A percentile compares a stretch with the other conserved stretches of the same genome.
These are phyloP conservation scores for Fusarium gaditjirri DNA, from an alignment of 2,329 filamentous ascomycete genomes.

Conservation along the genomic window DNA sequence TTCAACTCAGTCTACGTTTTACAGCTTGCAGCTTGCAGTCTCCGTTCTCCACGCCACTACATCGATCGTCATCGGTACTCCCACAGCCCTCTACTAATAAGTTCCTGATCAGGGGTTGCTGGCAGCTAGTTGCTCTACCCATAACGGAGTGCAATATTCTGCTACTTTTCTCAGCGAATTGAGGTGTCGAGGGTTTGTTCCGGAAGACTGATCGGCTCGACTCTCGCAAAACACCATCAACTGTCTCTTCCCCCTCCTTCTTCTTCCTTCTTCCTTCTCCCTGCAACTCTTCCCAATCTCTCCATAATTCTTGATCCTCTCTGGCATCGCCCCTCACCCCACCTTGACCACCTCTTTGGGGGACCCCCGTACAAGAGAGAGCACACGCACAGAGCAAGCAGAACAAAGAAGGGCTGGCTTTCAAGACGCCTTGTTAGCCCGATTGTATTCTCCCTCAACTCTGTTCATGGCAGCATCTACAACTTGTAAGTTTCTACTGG, in stretches of 20 bases:
- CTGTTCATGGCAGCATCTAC: neutral
- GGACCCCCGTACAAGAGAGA: constrained; percentile 31
- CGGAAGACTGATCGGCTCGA: constrained; percentile 3
- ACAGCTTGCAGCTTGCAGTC: neutral
- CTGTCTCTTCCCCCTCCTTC: constrained; percentile 21
- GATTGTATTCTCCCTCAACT: neutral
- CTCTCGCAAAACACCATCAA: constrained; percentile 25
- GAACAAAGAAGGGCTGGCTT: constrained; percentile 35
- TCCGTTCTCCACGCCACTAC: constrained; percentile 39
- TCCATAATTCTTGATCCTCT: constrained; percentile 23
- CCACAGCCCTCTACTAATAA: constrained; percentile 14
- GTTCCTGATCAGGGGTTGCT: constrained; percentile 26
- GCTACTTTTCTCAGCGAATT: constrained; percentile 4
- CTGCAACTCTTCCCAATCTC: constrained; percentile 30
- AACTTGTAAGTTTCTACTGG: neutral
- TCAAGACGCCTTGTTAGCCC: constrained; percentile 13
- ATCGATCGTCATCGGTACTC: constrained; percentile 45
- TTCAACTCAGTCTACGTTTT: neutral
- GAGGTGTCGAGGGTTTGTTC: constrained; percentile 7
- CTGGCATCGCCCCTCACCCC: constrained; percentile 33
- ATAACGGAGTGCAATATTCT: constrained; percentile 2
- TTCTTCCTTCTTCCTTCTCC: constrained; percentile 16
- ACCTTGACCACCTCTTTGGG: constrained; percentile 25
- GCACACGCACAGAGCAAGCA: constrained; percentile 10
- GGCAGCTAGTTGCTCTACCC: constrained; percentile 14